A percentile compares a stretch with the other conserved stretches of the same genome.
Conservation (phyloP, 345 rosid genomes). For the Eucalyptus cladocalyx region DNA sequence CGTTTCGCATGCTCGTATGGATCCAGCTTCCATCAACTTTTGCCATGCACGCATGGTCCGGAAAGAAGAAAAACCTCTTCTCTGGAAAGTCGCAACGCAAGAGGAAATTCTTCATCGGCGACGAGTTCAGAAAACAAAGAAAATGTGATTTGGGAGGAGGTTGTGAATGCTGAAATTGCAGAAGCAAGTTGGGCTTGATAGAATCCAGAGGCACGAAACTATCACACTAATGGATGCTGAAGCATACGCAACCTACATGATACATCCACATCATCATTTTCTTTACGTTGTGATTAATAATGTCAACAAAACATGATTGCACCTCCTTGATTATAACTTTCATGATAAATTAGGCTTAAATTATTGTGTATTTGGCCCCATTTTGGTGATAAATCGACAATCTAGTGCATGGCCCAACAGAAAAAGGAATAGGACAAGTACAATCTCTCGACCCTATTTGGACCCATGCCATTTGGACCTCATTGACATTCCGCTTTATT, state of each 20-base stretch:
- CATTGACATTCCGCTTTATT: not conserved
- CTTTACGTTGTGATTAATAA: not conserved
- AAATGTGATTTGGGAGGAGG: not conserved
- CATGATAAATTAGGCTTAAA: not conserved
- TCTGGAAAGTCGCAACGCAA: not conserved
- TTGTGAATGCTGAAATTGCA: not conserved
- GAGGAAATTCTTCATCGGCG: not conserved
- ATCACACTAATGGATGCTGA: not conserved
- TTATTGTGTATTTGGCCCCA: not conserved
- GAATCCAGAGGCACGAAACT: not conserved
- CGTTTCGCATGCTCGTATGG: not conserved
- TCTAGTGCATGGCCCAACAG: not conserved
- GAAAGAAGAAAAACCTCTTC: not conserved
- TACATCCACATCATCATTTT: not conserved
- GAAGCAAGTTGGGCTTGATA: not conserved
- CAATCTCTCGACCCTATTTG: not conserved
- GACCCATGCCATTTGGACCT: not conserved
- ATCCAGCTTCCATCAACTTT: not conserved
- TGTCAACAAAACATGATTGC: not conserved
- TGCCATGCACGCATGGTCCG: not conserved
- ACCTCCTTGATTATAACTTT: not conserved
- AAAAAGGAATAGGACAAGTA: not conserved
- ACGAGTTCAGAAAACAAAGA: not conserved
- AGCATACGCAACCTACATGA: not conserved
- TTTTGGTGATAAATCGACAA: not conserved